These are phyloP conservation scores for Pascua sp. DNA, from an alignment of 1,284 basidiomycete species.

Conservation along the genomic window DNA sequence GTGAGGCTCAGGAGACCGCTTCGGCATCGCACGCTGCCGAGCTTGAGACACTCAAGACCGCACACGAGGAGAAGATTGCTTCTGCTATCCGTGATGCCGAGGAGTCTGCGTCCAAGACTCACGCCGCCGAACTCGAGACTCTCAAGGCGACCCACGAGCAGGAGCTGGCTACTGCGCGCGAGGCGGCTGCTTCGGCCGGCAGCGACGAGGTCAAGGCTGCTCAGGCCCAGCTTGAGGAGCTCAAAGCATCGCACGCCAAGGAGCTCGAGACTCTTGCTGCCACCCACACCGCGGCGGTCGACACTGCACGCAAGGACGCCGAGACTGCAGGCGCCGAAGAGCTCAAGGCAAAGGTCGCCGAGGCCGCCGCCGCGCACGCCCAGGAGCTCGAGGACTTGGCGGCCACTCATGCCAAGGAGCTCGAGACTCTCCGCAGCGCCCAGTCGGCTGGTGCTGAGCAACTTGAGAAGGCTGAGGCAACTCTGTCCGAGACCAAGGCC, in stretches of 20 bases:
- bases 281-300: slow-evolving; percentile 8
- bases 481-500: no score
- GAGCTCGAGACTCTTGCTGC: slow-evolving; percentile 1
- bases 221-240: slow-evolving; percentile 26
- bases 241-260: slow-evolving; percentile 12
- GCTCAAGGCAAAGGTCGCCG: neutral
- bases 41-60: slow-evolving; percentile 9
- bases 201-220: slow-evolving; percentile 20
- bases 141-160: slow-evolving; percentile 22
- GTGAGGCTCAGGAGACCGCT: slow-evolving; percentile 2
- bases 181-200: slow-evolving; percentile 4
- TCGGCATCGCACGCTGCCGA: neutral
- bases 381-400: slow-evolving; percentile 1
- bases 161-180: slow-evolving; percentile 1
- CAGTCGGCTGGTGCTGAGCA: no score
- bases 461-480: slow-evolving; percentile 6
- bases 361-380: slow-evolving; percentile 3
- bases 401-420: neutral
- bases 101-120: slow-evolving; percentile 18
- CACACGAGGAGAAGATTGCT: slow-evolving; percentile 17
- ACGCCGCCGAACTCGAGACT: slow-evolving; percentile 26
- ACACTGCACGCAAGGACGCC: neutral
- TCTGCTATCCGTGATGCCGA: slow-evolving; percentile 14
- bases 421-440: slow-evolving; percentile 1
- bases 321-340: slow-evolving; percentile 1